A percentile compares a stretch with the other conserved stretches of the same genome.
phyloP scores from a whole-genome alignment of 805 yeast genomes.

The Yarrowia yakushimensis region DNA sequence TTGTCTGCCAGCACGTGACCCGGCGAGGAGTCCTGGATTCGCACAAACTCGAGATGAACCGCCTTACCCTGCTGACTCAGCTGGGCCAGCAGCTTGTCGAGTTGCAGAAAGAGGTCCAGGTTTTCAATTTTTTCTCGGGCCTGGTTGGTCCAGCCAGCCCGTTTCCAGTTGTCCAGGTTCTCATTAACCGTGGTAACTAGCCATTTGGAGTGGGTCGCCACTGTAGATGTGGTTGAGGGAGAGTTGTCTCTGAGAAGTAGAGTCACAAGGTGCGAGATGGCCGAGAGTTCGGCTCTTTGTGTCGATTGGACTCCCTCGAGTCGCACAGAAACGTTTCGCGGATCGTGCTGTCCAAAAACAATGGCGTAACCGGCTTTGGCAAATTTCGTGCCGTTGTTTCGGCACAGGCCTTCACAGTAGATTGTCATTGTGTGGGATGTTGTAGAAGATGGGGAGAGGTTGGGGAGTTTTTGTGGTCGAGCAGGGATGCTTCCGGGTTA shows the following conservation, averaged over 20 bases:
- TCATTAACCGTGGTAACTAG: not conserved
- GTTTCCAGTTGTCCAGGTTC: not conserved
- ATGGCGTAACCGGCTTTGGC: slow-evolving; percentile 19
- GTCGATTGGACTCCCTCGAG: not conserved
- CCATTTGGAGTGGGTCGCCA: slow-evolving; percentile 7
- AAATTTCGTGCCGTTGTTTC: slow-evolving; percentile 19
- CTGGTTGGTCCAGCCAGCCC: slow-evolving; percentile 4
- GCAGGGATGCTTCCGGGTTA: no score
- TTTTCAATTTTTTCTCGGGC: not conserved
- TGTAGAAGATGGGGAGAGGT: no score
- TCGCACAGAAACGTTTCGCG: not conserved
- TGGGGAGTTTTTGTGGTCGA: no score
- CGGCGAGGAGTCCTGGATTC: slow-evolving; percentile 6
- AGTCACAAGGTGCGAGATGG: not conserved
- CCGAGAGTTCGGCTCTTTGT: not conserved
- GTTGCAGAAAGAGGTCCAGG: not conserved
- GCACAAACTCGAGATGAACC: not conserved
- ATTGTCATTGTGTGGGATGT: not conserved
- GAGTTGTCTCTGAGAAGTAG: not conserved
- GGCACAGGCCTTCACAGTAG: slow-evolving; percentile 9
- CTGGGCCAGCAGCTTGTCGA: not conserved
- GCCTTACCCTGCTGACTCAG: not conserved
- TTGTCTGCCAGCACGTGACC: slow-evolving; percentile 1
- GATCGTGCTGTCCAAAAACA: not conserved
- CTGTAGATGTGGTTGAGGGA: not conserved